Evolutionary conservation across 352 stramenopile genomes (phyloP), one percentile per base, ranked within the genome.

Genomic region (Blastocystis sp.): DNA sequence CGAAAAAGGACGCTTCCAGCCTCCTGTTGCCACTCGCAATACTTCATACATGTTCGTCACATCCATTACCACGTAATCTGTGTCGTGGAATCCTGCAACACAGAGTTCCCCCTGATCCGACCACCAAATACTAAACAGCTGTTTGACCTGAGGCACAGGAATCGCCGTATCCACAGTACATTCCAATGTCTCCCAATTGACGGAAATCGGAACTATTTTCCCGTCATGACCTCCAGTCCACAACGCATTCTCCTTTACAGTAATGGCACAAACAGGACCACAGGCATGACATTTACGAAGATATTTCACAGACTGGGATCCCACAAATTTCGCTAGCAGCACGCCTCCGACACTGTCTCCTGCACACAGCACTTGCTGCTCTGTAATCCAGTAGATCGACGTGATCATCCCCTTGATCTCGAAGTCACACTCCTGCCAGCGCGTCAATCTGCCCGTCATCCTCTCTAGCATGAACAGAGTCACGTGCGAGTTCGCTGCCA

Each of bases 81-180:
- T 43, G 20, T 89, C 78, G 20, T 79, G 78, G 66, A 76, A 89
- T 1, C 78, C 78, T 11, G 55, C 39, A 3, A 79, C 55, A 43
- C 78, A 89, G 11, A 73, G 30, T 0, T 62, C 64, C 2, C 18
- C n/a, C 5, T 73, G 30, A 24, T 88, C 54, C 13, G 59, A 64
- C 59, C 64, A 88, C 76, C 76, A 88, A 18, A 88, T 75, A 41
- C 43, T 68, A 16, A 76, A 18, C 34, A 89, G 75, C 30, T 89
- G 78, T 9, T 78, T 75, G 41, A 89, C 54, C 34, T 64, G 24
- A 18, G 63, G 45, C 20, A 89, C 37, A 9, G 63, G 13, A 34
- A 79, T 54, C 0, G 37, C 30, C 3, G 37, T 69, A 5, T 73
- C 30, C 24, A n/a, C 9, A 30, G 18, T 56, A 9, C n/a, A 43